Evolutionary conservation across 805 yeast species (phyloP).

Genomic region (Zygotorulaspora florentina): DNA sequence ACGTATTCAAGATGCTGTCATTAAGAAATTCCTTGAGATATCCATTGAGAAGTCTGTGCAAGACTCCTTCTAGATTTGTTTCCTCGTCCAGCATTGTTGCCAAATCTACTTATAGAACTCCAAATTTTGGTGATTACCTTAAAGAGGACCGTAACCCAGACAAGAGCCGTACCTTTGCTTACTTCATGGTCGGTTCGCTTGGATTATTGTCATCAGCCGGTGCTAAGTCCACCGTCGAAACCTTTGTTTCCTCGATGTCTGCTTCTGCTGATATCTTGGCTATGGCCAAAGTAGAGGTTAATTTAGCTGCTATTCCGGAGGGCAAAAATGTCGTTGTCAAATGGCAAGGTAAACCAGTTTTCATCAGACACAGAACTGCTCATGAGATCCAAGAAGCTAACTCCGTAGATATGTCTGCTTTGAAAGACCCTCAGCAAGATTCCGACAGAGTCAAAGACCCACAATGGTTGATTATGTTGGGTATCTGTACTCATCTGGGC

Average conservation of each 20-base stretch:
- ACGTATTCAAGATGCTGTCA: slow-evolving; percentile 18
- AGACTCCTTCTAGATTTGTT: slow-evolving; percentile 20
- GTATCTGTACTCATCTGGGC: slow-evolving; percentile 99
- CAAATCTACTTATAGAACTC: slow-evolving; percentile 82
- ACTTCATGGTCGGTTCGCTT: slow-evolving; percentile 96
- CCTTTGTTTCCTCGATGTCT: slow-evolving; percentile 87
- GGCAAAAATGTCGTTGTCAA: slow-evolving; percentile 97
- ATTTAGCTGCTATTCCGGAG: slow-evolving; percentile 86
- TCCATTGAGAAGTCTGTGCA: slow-evolving; percentile 18
- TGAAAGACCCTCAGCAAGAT: slow-evolving; percentile 95
- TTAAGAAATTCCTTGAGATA: slow-evolving; percentile 25
- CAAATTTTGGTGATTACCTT: slow-evolving; percentile 80
- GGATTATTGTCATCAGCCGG: slow-evolving; percentile 90
- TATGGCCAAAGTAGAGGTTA: slow-evolving; percentile 98
- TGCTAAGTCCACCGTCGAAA: slow-evolving; percentile 93
- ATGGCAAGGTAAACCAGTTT: slow-evolving; percentile 99
- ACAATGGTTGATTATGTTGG: slow-evolving; percentile 98
- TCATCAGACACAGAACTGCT: slow-evolving; percentile 96
- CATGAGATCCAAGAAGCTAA: slow-evolving; percentile 95
- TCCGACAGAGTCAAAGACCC: slow-evolving; percentile 93
- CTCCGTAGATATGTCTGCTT: slow-evolving; percentile 62
- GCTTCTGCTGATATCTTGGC: slow-evolving; percentile 99
- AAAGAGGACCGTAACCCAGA: slow-evolving; percentile 68
- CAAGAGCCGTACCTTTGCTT: slow-evolving; percentile 78
- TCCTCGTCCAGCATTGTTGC: slow-evolving; percentile 35